Base-by-base conservation (phyloP, 768 basidiomycete species). In the Kwoniella bestiolae region DNA sequence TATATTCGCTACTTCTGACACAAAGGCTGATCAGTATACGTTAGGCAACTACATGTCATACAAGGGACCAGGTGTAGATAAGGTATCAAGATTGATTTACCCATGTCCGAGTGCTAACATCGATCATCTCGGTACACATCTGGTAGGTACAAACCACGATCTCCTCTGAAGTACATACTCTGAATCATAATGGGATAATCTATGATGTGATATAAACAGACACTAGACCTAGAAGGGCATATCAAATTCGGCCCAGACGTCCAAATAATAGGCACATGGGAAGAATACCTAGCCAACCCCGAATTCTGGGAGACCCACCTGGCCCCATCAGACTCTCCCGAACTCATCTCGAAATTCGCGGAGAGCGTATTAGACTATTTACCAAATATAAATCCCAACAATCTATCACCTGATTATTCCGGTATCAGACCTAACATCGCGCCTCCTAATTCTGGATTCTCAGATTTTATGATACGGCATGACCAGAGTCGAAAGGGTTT, bases 211-310 rank as follows among this genome's bases (percentile, higher is more conserved):
- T 11, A 16, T 28, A 7, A 21, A 18, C 41, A 79, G 72, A 82
- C 80, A 4, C 60, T 97, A 46, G 92, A 94, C 79, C 76, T 98
- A 66, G 85, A 89, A 52, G 90, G 91, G 0, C 89, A 90, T 66
- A 85, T 97, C 57, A 86, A 87, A 31, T 98, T 98, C 80, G 95
- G 95, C 0, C 95, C 95, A 4, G 92, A 97, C 75, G 84, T 96
- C 16, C 90, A 96, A 77, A 92, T 91, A 89, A 2, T 86, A 87
- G 59, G 89, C 87, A 18, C 86, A 86, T 41, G 62, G 75, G 35
- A 73, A 90, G 44, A 63, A 23, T 47, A 35, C 4, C 32, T 32
- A 1, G 1, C 11, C 46, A 51, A 70, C 47, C 73, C 69, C 5
- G 65, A 73, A 12, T 62, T 63, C 32, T 71, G 70, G 69, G 58